These are phyloP conservation scores for Aspergillus cavernicola DNA, from an alignment of 495 filamentous ascomycete species.

Conservation along the genomic window DNA sequence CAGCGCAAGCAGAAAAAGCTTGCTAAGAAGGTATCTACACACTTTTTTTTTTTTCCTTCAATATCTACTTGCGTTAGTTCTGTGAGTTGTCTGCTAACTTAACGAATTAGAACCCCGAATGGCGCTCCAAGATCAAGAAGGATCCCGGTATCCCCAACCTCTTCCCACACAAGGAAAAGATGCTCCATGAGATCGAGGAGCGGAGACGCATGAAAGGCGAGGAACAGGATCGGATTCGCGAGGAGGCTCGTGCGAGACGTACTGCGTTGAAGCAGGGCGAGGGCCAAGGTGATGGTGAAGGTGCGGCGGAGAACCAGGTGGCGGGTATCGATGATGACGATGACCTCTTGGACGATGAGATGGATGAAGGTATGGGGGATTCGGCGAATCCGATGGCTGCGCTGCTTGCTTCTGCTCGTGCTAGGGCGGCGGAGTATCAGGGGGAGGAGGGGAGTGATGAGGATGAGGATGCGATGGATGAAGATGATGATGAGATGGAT, in stretches of 20 bases:
- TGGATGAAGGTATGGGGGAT: constrained; percentile 53
- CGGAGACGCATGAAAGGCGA: constrained; percentile 74
- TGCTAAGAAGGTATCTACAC: constrained; percentile 65
- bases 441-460: constrained; percentile 60
- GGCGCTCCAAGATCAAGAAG: constrained; percentile 89
- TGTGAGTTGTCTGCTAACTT: constrained; percentile 8
- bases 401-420: constrained; percentile 82
- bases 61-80: no score
- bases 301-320: constrained; percentile 26
- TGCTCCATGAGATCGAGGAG: constrained; percentile 92
- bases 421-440: constrained; percentile 75
- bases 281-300: constrained; percentile 30
- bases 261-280: constrained; percentile 38
- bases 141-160: constrained; percentile 96
- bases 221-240: constrained; percentile 63
- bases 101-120: constrained; percentile 76
- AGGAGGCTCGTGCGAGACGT: constrained; percentile 65
- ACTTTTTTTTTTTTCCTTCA: neutral
- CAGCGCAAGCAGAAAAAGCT: constrained; percentile 82
- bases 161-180: constrained; percentile 95
- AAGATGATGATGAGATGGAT: constrained; percentile 49
- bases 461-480: constrained; percentile 56
- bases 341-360: constrained; percentile 51
- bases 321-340: constrained; percentile 47
- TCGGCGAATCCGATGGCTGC: constrained; percentile 89